A percentile compares a stretch with the other conserved stretches of the same genome.
phyloP scores from a whole-genome alignment of 1,139 yeast genomes.

The Zygosaccharomyces pseudobailii region DNA sequence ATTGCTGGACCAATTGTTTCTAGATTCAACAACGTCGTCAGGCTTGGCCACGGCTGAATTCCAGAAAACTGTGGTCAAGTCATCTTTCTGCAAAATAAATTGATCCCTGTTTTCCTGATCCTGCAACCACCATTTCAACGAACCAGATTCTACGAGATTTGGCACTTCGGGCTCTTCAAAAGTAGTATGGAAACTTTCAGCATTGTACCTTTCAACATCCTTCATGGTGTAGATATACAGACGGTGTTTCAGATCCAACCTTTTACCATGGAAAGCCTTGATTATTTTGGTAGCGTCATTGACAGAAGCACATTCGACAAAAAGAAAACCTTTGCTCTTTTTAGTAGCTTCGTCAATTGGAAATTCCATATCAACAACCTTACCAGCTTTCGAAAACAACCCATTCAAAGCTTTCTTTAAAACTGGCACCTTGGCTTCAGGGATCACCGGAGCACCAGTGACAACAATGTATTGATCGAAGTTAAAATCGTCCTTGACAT shows the following conservation, averaged over 20 bases:
- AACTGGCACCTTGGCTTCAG: conserved; percentile 80
- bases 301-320: conserved; percentile 71
- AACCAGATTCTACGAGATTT: conserved; percentile 69
- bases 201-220: conserved; percentile 80
- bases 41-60: conserved; percentile 72
- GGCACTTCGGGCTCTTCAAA: conserved; percentile 69
- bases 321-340: conserved; percentile 80
- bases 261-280: conserved; percentile 77
- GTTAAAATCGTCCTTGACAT: conserved; percentile 55
- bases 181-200: conserved; percentile 57
- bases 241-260: conserved; percentile 90
- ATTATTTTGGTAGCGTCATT: conserved; percentile 76
- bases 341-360: conserved; percentile 69
- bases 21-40: conserved; percentile 72
- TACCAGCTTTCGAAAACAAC: conserved; percentile 65
- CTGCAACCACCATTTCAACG: conserved; percentile 84
- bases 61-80: conserved; percentile 85
- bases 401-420: conserved; percentile 82
- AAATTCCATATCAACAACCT: conserved; percentile 52
- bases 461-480: conserved; percentile 80
- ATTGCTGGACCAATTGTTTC: conserved; percentile 80
- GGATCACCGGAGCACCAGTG: conserved; percentile 95
- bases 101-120: conserved; percentile 92
- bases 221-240: conserved; percentile 75
- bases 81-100: conserved; percentile 72